phyloP scores from a whole-genome alignment of 257 asterid genomes.

The Catharanthus roseus region DNA sequence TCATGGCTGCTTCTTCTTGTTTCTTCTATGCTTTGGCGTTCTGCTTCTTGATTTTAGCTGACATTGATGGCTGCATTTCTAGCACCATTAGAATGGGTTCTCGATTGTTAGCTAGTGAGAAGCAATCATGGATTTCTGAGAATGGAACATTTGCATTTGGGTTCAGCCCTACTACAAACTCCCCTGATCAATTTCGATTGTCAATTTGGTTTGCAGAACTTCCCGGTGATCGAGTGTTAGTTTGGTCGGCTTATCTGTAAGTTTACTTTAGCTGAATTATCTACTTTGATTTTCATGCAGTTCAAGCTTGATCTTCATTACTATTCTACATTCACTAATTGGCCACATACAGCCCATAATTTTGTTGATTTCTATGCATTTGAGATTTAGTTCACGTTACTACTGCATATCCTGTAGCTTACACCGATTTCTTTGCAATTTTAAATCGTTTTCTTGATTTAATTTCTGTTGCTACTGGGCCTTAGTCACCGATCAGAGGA shows the following conservation, averaged over 20 bases:
- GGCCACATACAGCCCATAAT: not conserved
- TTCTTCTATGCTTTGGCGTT: conserved; percentile 19
- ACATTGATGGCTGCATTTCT: conserved; percentile 23
- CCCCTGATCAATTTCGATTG: conserved; percentile 40
- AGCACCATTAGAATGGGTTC: conserved; percentile 51
- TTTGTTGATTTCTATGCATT: not conserved
- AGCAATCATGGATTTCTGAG: conserved; percentile 67
- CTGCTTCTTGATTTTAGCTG: conserved; percentile 18
- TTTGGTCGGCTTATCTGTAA: conserved; percentile 77
- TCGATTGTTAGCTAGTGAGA: conserved; percentile 47
- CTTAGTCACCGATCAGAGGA: not conserved
- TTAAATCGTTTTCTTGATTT: not conserved
- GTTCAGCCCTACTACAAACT: conserved; percentile 32
- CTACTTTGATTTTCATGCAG: not conserved
- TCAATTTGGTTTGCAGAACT: conserved; percentile 75
- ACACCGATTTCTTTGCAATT: not conserved
- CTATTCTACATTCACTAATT: not conserved
- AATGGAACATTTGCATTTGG: conserved; percentile 85
- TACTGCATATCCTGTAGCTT: not conserved
- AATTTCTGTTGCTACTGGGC: not conserved
- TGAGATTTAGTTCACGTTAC: not conserved
- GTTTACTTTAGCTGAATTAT: conserved; percentile 20
- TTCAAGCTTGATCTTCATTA: not conserved
- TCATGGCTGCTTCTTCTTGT: conserved; percentile 22
- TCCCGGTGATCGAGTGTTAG: conserved; percentile 67